These are phyloP conservation scores for Danielozyma ontarioensis DNA, from an alignment of 805 yeast species.

Conservation along the genomic window DNA sequence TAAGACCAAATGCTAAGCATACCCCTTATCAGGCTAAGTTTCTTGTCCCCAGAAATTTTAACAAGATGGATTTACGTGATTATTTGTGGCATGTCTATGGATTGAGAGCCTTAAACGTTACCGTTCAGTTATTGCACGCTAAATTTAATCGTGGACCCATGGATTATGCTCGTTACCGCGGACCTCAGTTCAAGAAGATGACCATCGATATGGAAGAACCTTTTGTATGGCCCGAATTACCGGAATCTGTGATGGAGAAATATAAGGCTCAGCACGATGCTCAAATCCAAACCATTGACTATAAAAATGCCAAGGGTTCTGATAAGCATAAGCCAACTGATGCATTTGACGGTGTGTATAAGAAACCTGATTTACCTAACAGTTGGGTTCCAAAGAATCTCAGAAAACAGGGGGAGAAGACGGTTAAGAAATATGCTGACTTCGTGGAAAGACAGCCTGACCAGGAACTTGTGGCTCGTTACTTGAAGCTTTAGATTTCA, in stretches of 20 bases:
- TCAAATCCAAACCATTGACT: slow-evolving; percentile 47
- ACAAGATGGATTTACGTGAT: slow-evolving; percentile 91
- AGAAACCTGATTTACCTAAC: slow-evolving; percentile 38
- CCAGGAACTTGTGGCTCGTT: slow-evolving; percentile 23
- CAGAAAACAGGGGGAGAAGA: slow-evolving; percentile 20
- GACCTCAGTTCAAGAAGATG: slow-evolving; percentile 88
- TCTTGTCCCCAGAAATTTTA: slow-evolving; percentile 88
- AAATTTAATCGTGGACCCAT: slow-evolving; percentile 48
- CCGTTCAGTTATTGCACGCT: slow-evolving; percentile 79
- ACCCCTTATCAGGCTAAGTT: slow-evolving; percentile 97
- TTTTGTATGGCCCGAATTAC: slow-evolving; percentile 82
- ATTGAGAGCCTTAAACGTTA: slow-evolving; percentile 79
- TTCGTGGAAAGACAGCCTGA: slow-evolving; percentile 21
- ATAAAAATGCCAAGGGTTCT: slow-evolving; percentile 53
- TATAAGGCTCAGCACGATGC: slow-evolving; percentile 40
- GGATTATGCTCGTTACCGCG: slow-evolving; percentile 67
- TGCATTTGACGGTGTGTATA: slow-evolving; percentile 69
- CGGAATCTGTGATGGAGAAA: slow-evolving; percentile 30
- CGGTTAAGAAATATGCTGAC: slow-evolving; percentile 13
- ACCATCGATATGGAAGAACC: slow-evolving; percentile 95
- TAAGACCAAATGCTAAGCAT: slow-evolving; percentile 93
- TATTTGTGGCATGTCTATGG: slow-evolving; percentile 89
- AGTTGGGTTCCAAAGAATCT: slow-evolving; percentile 26
- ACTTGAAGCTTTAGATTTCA: slow-evolving; percentile 26
- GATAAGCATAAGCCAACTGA: slow-evolving; percentile 62